phyloP scores from a whole-genome alignment of 148 eudicot genomes.

The Spergularia bocconei region DNA sequence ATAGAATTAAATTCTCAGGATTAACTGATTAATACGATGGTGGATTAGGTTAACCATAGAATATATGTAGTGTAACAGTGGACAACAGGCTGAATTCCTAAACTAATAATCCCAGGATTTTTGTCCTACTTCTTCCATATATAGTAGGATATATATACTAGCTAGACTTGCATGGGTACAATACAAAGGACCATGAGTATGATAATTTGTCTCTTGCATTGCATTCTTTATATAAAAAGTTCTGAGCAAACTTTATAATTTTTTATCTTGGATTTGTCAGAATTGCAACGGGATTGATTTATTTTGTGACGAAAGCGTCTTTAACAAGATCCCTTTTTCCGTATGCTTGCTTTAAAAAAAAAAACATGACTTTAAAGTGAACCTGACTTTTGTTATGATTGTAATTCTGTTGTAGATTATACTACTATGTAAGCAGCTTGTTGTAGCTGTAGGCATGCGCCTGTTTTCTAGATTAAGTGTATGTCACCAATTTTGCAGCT shows the following conservation, averaged over 20 bases:
- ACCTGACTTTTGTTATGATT: neutral
- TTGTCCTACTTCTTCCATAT: no score
- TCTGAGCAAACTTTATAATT: neutral
- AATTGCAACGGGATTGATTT: neutral
- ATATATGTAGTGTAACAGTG: no score
- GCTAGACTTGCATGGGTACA: no score
- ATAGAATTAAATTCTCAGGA: no score
- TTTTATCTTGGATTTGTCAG: neutral
- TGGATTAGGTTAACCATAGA: no score
- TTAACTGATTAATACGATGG: no score
- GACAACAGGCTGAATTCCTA: no score
- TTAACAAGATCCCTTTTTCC: neutral
- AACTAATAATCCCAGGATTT: no score
- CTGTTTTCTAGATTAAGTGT: neutral
- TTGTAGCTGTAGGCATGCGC: neutral
- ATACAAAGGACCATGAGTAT: no score
- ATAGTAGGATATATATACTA: no score
- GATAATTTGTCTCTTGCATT: neutral
- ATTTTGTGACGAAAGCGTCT: neutral
- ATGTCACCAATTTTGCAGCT: neutral
- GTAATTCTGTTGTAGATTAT: neutral
- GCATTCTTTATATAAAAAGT: neutral
- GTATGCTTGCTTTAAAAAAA: neutral
- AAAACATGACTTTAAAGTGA: conserved; percentile 1
- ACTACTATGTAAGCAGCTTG: neutral